These are phyloP conservation scores for Celoporthe dispersa DNA, from an alignment of 2,329 filamentous ascomycete species.

Conservation along the genomic window DNA sequence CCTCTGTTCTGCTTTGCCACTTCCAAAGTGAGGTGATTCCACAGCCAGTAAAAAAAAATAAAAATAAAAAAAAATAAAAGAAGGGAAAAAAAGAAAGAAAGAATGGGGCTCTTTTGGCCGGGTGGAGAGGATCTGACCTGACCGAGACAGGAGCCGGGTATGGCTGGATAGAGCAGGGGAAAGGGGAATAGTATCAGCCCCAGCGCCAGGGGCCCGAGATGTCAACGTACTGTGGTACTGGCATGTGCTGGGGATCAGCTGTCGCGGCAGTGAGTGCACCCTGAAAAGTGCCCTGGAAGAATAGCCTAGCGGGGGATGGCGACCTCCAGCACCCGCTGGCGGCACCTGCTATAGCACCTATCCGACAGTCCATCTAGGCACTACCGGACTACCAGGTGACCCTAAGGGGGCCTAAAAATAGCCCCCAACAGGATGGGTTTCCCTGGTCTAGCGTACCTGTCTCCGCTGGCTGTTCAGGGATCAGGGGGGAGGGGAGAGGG, in stretches of 20 bases:
- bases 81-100: too few species aligned
- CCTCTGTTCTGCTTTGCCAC: not conserved
- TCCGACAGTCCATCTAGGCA: not conserved
- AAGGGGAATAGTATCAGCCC: not conserved
- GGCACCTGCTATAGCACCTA: not conserved
- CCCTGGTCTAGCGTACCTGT: not conserved
- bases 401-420: conserved; percentile 24
- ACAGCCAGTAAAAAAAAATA: not conserved
- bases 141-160: not conserved
- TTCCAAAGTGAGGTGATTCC: not conserved
- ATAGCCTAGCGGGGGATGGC: conserved; percentile 21
- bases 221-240: not conserved
- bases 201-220: not conserved
- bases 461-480: not conserved
- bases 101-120: not conserved
- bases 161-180: not conserved
- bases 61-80: too few species aligned
- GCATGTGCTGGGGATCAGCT: not conserved
- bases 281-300: conserved; percentile 3
- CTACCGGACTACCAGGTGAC: not conserved
- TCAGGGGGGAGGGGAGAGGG: not conserved
- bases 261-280: not conserved
- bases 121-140: not conserved
- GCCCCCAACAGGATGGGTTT: conserved; percentile 22
- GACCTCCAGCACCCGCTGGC: not conserved